These are phyloP conservation scores for Letharia columbiana DNA, from an alignment of 495 filamentous ascomycete species.

Conservation along the genomic window DNA sequence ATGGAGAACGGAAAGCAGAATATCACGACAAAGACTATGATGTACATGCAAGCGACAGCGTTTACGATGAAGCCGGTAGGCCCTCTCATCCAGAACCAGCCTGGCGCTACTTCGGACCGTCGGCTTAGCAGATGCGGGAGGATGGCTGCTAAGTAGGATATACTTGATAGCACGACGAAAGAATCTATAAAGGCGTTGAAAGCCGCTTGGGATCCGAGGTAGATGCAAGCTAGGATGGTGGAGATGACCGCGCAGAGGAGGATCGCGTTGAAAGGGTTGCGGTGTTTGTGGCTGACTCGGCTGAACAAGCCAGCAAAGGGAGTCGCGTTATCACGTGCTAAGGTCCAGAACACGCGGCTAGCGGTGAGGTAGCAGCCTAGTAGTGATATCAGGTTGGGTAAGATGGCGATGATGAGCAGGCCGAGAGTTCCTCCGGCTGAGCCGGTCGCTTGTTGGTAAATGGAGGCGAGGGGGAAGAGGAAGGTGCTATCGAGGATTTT, in stretches of 20 bases:
- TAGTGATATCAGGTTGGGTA: conserved; percentile 49
- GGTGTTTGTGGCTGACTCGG: conserved; percentile 27
- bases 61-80: conserved; percentile 50
- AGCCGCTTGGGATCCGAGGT: conserved; percentile 57
- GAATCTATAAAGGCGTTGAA: conserved; percentile 64
- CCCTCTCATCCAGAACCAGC: conserved; percentile 59
- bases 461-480: conserved; percentile 60
- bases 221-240: conserved; percentile 61
- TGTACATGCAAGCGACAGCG: conserved; percentile 48
- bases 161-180: conserved; percentile 65
- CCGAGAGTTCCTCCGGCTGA: conserved; percentile 49
- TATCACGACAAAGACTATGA: conserved; percentile 57
- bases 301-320: conserved; percentile 34
- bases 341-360: conserved; percentile 67
- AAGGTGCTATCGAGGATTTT: conserved; percentile 47
- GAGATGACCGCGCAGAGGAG: conserved; percentile 39
- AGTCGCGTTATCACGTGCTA: conserved; percentile 58
- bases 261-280: conserved; percentile 20
- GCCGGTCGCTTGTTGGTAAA: conserved; percentile 66
- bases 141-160: conserved; percentile 65
- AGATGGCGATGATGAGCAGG: conserved; percentile 56
- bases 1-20: conserved; percentile 65
- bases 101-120: conserved; percentile 53
- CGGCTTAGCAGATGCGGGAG: conserved; percentile 56
- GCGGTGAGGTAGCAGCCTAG: conserved; percentile 60